These are phyloP conservation scores for Penicillium digitatum DNA, from an alignment of 2,329 filamentous ascomycete species.

Conservation along the genomic window DNA sequence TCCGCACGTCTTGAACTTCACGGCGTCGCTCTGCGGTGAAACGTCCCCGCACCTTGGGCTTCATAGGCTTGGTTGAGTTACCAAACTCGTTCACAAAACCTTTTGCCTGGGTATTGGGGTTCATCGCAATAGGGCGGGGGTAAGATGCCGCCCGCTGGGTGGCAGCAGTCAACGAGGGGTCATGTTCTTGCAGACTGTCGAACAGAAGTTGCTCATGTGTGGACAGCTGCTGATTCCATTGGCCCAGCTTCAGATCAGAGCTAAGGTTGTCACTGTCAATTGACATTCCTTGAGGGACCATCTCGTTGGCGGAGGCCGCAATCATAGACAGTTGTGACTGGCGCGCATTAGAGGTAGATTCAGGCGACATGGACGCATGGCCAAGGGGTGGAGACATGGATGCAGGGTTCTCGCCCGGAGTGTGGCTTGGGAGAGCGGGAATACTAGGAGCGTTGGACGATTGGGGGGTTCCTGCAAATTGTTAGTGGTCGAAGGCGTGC, in stretches of 20 bases:
- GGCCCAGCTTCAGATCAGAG: conserved; percentile 30
- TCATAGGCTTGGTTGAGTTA: conserved; percentile 40
- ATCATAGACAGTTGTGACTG: conserved; percentile 46
- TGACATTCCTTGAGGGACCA: conserved; percentile 39
- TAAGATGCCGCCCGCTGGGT: conserved; percentile 40
- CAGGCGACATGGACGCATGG: conserved; percentile 34
- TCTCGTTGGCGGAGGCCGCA: conserved; percentile 46
- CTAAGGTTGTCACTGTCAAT: conserved; percentile 33
- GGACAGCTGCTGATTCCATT: conserved; percentile 37
- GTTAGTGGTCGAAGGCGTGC: conserved; percentile 13
- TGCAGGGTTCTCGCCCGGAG: conserved; percentile 29
- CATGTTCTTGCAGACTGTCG: conserved; percentile 40
- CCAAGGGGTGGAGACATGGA: conserved; percentile 36
- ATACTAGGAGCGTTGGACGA: conserved; percentile 29
- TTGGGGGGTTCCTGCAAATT: conserved; percentile 28
- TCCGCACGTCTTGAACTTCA: conserved; percentile 58
- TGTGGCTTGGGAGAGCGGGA: conserved; percentile 32
- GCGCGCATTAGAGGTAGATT: conserved; percentile 36
- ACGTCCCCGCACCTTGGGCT: conserved; percentile 51
- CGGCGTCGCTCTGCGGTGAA: conserved; percentile 55
- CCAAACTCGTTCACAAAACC: conserved; percentile 42
- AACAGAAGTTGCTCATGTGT: conserved; percentile 40
- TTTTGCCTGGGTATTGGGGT: conserved; percentile 39
- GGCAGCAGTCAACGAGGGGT: conserved; percentile 37
- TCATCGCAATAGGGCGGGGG: conserved; percentile 44